These are phyloP conservation scores for Avena insularis DNA, from an alignment of 176 grass and related monocot species.

Conservation along the genomic window DNA sequence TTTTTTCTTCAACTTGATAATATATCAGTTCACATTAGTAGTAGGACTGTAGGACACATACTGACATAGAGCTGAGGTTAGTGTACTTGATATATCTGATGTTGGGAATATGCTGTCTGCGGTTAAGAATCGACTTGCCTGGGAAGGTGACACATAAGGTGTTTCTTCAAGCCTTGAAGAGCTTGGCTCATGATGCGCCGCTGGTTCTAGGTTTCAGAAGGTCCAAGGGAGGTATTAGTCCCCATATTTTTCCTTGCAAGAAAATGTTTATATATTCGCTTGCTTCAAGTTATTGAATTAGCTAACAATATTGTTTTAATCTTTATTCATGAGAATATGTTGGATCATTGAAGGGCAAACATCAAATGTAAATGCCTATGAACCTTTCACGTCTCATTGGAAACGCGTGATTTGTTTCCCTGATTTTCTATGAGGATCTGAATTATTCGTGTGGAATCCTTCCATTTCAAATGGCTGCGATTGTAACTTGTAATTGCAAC, in stretches of 20 bases:
- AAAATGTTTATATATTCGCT: background rate
- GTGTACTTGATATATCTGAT: background rate
- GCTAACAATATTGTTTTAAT: slow-evolving; percentile 8
- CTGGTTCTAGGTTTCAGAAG: slow-evolving; percentile 73
- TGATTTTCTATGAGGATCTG: too few relatives aligned
- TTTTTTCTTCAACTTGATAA: slow-evolving; percentile 27
- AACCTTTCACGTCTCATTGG: background rate
- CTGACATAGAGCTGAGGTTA: background rate
- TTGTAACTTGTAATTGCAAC: too few relatives aligned
- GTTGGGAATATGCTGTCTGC: background rate
- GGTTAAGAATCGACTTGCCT: slow-evolving; percentile 72
- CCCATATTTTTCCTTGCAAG: slow-evolving; percentile 30
- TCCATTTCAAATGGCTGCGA: too few relatives aligned
- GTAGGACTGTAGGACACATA: background rate
- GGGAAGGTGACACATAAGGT: slow-evolving; percentile 69
- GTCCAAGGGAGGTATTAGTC: slow-evolving; percentile 72
- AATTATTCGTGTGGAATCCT: too few relatives aligned
- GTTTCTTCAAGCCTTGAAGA: slow-evolving; percentile 53
- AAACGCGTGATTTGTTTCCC: too few relatives aligned
- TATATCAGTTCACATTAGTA: too few relatives aligned
- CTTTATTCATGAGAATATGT: slow-evolving; percentile 39
- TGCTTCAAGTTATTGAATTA: slow-evolving; percentile 13
- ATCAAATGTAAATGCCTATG: slow-evolving; percentile 60
- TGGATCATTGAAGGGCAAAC: slow-evolving; percentile 69
- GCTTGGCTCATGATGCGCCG: slow-evolving; percentile 64